Percentiles rank a stretch among this genome's conserved stretches.
phyloP scores from a whole-genome alignment of 768 basidiomycete genomes.

The Mycena leptocephala region DNA sequence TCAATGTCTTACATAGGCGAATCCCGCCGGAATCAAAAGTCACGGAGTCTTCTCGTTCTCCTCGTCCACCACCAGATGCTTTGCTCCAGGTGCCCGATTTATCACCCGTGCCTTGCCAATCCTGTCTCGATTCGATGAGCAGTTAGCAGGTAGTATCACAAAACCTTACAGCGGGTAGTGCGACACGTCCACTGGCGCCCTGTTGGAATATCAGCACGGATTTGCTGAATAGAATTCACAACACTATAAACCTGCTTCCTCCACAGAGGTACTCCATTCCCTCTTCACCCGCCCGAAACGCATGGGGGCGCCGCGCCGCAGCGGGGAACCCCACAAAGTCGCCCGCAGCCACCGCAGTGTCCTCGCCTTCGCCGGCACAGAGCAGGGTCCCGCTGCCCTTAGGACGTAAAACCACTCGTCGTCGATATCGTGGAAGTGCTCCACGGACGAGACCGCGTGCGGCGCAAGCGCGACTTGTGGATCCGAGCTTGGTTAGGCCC shows the following conservation, averaged over 20 bases:
- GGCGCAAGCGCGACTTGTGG: slow-evolving; percentile 29
- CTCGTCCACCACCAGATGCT: not conserved
- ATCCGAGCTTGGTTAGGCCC: slow-evolving; percentile 25
- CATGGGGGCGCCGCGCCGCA: slow-evolving; percentile 16
- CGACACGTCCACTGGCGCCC: slow-evolving; percentile 21
- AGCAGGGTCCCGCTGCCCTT: slow-evolving; percentile 27
- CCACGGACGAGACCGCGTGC: slow-evolving; percentile 28
- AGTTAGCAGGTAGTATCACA: fast-evolving
- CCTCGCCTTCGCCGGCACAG: slow-evolving; percentile 26
- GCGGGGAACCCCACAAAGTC: slow-evolving; percentile 35
- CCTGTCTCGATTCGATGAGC: slow-evolving; percentile 2
- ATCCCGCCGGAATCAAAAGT: no score
- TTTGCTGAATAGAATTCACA: not conserved
- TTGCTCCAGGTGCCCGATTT: not conserved
- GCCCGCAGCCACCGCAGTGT: slow-evolving; percentile 20
- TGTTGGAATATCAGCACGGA: not conserved
- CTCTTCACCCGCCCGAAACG: slow-evolving; percentile 23
- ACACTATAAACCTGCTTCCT: slow-evolving; percentile 19
- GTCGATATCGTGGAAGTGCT: slow-evolving; percentile 34
- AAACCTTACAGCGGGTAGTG: slow-evolving; percentile 29
- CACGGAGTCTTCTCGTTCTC: no score
- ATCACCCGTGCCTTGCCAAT: slow-evolving; percentile 17
- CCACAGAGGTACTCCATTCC: slow-evolving; percentile 32
- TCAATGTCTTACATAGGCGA: no score
- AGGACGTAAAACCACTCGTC: slow-evolving; percentile 37